Conservation (phyloP, 2,329 filamentous ascomycete species). For the Lasiodiplodia sp. region DNA sequence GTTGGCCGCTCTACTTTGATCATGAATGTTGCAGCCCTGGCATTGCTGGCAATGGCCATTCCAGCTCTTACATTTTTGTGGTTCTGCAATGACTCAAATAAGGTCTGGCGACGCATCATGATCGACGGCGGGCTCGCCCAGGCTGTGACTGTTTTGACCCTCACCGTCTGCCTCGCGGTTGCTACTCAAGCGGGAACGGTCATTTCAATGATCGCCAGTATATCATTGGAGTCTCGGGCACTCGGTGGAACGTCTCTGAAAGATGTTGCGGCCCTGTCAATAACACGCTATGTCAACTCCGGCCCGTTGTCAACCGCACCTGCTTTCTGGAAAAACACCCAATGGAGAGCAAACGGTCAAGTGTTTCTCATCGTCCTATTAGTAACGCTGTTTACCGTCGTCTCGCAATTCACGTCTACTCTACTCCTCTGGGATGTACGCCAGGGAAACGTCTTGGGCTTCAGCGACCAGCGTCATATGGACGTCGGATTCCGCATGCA, state of each 20-base stretch:
- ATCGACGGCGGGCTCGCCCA: conserved; percentile 3
- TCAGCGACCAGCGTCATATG: background rate
- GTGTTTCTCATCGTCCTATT: background rate
- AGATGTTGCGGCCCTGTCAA: background rate
- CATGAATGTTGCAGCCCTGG: conserved; percentile 3
- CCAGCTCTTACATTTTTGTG: background rate
- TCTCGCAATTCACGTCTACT: conserved; percentile 4
- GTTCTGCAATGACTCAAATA: background rate
- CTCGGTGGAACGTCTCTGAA: background rate
- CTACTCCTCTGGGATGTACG: conserved; percentile 2
- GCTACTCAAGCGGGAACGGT: background rate
- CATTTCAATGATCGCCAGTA: background rate
- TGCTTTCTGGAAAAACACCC: background rate
- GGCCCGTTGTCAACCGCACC: background rate
- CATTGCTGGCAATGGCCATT: background rate
- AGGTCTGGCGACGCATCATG: conserved; percentile 3
- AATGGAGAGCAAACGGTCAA: background rate
- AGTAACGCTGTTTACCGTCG: background rate
- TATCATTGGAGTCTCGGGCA: background rate
- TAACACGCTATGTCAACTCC: background rate
- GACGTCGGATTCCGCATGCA: background rate
- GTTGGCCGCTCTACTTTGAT: background rate
- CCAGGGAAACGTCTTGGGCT: background rate
- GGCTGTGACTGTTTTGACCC: background rate
- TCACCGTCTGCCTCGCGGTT: conserved; percentile 1